Evolutionary conservation across 768 basidiomycete genomes (phyloP), one percentile per base, ranked within the genome.

Genomic region (Megacollybia marginata): DNA sequence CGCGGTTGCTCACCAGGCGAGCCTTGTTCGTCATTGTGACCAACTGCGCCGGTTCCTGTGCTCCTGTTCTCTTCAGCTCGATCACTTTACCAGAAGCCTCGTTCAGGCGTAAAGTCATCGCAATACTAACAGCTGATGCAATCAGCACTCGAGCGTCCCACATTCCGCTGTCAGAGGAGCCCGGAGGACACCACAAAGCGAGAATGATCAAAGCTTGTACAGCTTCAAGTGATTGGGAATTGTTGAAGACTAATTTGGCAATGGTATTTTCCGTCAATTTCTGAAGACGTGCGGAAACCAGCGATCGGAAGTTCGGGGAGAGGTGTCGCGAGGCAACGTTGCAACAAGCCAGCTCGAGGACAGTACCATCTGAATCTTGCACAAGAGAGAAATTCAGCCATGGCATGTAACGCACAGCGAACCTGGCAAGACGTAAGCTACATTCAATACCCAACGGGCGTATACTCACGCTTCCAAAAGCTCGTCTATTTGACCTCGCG

Each of bases 121-220:
- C 70, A 72, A 72, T 72, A 43, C 66, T 71, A 34, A 72, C 66
- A 9, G 72, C 72, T 15, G 69, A 58, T 9, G 61, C 69, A 32
- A 70, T 57, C n/a, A 63, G 52, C 28, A 72, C 49, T 44, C 69
- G 64, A 31, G 64, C 69, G 28, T 72, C 70, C 13, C 15, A 18
- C 4, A 65, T 64, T 5, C n/a, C 23, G 48, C 47, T 40, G 23
- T 48, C 51, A 15, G 28, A 11, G 16, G 61, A 55, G 28, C 60
- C 63, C 32, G 70, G 56, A 11, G 71, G 69, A 9, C 64, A 61
- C 71, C 71, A 72, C 23, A 73, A 35, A 3, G 72, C 68, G n/a
- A 73, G 57, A 8, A 74, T 55, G 31, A 70, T 60, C 45, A 68
- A 62, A 9, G 66, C 63, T 46, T 69, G 68, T 15, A 72, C 67